Conservation (phyloP, 192 early-diverging fungal species). For the Powellomyces hirtus region DNA sequence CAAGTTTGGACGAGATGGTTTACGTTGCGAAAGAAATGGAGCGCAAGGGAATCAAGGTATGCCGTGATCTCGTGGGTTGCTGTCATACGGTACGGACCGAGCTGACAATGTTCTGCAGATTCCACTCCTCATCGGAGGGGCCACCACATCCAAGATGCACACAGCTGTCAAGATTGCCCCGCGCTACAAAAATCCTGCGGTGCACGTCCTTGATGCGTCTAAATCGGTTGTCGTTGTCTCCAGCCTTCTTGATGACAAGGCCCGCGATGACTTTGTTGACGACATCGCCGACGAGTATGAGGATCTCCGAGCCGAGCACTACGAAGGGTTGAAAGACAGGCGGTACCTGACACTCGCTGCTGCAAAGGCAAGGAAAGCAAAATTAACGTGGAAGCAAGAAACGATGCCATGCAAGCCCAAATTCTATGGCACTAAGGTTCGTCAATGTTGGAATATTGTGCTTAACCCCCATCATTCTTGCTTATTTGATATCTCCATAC, state of each 20-base stretch:
- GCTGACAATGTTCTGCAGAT: too few relatives aligned
- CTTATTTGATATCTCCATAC: neutral
- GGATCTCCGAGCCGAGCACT: slow-evolving; percentile 89
- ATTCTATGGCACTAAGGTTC: slow-evolving; percentile 75
- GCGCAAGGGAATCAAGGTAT: slow-evolving; percentile 70
- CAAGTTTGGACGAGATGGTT: slow-evolving; percentile 96
- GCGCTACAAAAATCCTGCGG: slow-evolving; percentile 73
- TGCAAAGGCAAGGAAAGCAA: slow-evolving; percentile 61
- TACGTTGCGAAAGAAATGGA: slow-evolving; percentile 92
- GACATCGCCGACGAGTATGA: slow-evolving; percentile 92
- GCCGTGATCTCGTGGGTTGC: neutral
- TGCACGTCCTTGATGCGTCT: slow-evolving; percentile 91
- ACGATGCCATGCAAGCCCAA: slow-evolving; percentile 75
- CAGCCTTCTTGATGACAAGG: slow-evolving; percentile 74
- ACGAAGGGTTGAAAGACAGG: slow-evolving; percentile 85
- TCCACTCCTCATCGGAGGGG: slow-evolving; percentile 91
- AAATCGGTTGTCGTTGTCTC: slow-evolving; percentile 89
- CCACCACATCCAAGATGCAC: slow-evolving; percentile 94
- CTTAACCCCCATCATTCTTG: neutral
- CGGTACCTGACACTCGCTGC: slow-evolving; percentile 69
- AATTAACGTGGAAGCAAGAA: slow-evolving; percentile 70
- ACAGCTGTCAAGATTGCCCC: slow-evolving; percentile 96
- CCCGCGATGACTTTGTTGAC: slow-evolving; percentile 81
- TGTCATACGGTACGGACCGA: too few relatives aligned
- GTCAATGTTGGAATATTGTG: too few relatives aligned